phyloP scores from a whole-genome alignment of 75 land plant species.

The Pinus taeda region DNA sequence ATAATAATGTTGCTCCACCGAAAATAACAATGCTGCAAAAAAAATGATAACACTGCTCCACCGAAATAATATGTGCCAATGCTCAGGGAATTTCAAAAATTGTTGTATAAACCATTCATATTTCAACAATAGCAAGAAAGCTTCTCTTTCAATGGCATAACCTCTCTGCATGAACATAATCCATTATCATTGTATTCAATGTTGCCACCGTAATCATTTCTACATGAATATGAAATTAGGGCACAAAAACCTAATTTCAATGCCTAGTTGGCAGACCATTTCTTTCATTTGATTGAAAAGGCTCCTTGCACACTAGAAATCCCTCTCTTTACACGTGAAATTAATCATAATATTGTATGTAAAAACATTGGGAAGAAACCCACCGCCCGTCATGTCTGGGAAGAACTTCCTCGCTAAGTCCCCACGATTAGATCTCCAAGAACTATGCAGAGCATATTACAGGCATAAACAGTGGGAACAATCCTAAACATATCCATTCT shows the following conservation, averaged over 20 bases:
- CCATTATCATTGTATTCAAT: no score
- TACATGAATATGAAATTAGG: no score
- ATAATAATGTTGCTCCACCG: no score
- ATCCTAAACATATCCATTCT: slow-evolving; percentile 48
- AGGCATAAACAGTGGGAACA: slow-evolving; percentile 56
- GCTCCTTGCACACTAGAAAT: slow-evolving; percentile 36
- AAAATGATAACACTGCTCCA: no score
- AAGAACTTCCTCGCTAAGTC: slow-evolving; percentile 39
- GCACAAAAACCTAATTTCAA: not conserved
- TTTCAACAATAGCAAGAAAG: no score
- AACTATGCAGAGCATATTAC: slow-evolving; percentile 52
- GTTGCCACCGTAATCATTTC: no score
- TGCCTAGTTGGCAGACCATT: slow-evolving; percentile 30
- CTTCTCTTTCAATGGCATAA: no score
- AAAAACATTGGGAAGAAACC: slow-evolving; percentile 35
- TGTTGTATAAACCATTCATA: no score
- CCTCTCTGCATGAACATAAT: no score
- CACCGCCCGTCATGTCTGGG: slow-evolving; percentile 36
- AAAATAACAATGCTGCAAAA: no score
- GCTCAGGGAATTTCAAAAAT: no score
- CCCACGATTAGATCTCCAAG: slow-evolving; percentile 31
- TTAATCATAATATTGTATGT: slow-evolving; percentile 60
- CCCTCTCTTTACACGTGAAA: slow-evolving; percentile 52
- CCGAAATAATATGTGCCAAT: no score
- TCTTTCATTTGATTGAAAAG: slow-evolving; percentile 48